Conservation (phyloP, 176 grass and related monocot species). For the Tillandsia fasciculata region DNA sequence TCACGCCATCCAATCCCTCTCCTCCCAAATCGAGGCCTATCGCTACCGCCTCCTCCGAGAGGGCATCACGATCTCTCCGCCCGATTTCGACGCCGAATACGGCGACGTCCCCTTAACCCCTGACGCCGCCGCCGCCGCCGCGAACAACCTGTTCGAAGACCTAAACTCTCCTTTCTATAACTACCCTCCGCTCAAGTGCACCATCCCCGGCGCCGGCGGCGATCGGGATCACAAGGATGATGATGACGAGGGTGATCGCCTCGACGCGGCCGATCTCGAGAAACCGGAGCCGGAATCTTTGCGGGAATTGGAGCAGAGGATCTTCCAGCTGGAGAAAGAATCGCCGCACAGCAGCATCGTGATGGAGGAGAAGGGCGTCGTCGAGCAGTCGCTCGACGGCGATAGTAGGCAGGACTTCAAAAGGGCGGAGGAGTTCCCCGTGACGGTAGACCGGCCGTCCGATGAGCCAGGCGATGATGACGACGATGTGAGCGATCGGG, state of each 20-base stretch:
- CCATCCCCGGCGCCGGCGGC: not conserved
- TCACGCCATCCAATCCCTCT: slow-evolving; percentile 27
- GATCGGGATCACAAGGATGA: not conserved
- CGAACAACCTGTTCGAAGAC: slow-evolving; percentile 30
- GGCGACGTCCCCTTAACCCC: slow-evolving; percentile 16
- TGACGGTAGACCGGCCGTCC: slow-evolving; percentile 18
- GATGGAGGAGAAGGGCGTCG: slow-evolving; percentile 10
- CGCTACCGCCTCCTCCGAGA: slow-evolving; percentile 23
- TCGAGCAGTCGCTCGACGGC: too few species aligned
- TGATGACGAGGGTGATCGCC: not conserved
- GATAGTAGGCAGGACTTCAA: not conserved
- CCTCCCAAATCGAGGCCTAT: slow-evolving; percentile 43
- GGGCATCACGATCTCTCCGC: slow-evolving; percentile 43
- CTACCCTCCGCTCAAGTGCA: slow-evolving; percentile 20
- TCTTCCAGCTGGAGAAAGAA: slow-evolving; percentile 5
- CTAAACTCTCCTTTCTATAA: not conserved
- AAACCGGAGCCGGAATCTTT: slow-evolving; percentile 5
- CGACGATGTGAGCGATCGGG: slow-evolving; percentile 38
- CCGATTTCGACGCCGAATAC: slow-evolving; percentile 33
- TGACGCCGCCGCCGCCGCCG: not conserved
- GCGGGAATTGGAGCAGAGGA: slow-evolving; percentile 7
- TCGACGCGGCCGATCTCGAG: not conserved
- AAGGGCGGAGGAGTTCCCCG: slow-evolving; percentile 7
- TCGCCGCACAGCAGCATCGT: not conserved
- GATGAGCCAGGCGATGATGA: slow-evolving; percentile 15